Evolutionary conservation across 768 basidiomycete genomes (phyloP).

Genomic region (Suillus plorans): DNA sequence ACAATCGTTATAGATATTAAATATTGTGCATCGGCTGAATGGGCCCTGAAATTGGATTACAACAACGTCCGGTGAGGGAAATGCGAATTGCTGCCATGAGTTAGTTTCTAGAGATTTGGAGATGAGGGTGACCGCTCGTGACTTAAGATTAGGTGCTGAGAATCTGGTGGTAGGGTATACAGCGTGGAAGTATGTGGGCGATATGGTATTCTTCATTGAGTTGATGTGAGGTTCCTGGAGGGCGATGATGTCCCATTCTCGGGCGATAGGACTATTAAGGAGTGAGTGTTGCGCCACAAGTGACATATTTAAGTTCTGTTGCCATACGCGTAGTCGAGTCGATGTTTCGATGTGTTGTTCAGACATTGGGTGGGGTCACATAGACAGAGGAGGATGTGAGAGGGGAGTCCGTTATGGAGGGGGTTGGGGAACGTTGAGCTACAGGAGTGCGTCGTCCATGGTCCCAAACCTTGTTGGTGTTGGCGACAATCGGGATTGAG

Average conservation of each 20-base stretch:
- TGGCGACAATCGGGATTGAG: too few relatives aligned
- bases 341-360: not conserved
- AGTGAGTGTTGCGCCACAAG: too few relatives aligned
- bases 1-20: not conserved
- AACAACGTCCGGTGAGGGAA: not conserved
- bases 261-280: too few relatives aligned
- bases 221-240: not conserved
- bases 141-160: not conserved
- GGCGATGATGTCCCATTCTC: too few relatives aligned
- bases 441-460: too few relatives aligned
- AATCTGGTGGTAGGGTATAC: not conserved
- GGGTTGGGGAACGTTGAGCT: too few relatives aligned
- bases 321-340: not conserved
- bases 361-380: too few relatives aligned
- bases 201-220: not conserved
- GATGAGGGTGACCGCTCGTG: accelerated
- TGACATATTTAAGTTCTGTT: not conserved
- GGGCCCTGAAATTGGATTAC: not conserved
- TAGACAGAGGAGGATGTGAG: too few relatives aligned
- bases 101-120: not conserved
- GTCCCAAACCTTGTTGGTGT: too few relatives aligned
- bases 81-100: not conserved
- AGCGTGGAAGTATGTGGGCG: not conserved
- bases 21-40: not conserved
- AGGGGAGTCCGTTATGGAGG: too few relatives aligned